Conservation (phyloP, 2,329 filamentous ascomycete species). For the Neofusicoccum laricinum region DNA sequence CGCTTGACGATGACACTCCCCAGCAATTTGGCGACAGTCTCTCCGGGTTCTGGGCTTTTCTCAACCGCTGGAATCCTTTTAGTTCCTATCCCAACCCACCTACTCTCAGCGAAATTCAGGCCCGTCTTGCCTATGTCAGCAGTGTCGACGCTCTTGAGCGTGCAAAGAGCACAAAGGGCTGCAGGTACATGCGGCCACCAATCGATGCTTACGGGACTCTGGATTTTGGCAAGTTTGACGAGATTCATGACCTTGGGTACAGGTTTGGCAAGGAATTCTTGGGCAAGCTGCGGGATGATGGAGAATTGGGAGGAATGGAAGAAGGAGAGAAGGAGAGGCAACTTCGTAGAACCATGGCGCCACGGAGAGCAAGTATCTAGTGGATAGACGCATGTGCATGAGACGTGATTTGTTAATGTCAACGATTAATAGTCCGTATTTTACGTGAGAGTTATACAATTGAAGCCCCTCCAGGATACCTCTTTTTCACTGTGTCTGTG, state of each 20-base stretch:
- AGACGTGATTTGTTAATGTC: too few species aligned
- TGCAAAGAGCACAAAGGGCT: slow-evolving; percentile 86
- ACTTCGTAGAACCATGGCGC: slow-evolving; percentile 52
- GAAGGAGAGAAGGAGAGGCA: slow-evolving; percentile 52
- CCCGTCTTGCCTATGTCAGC: slow-evolving; percentile 87
- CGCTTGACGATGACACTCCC: slow-evolving; percentile 85
- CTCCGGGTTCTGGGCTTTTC: slow-evolving; percentile 89
- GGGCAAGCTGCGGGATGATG: slow-evolving; percentile 71
- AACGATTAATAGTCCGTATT: too few species aligned
- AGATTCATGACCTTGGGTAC: slow-evolving; percentile 90
- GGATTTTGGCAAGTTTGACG: slow-evolving; percentile 96
- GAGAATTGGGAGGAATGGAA: slow-evolving; percentile 61
- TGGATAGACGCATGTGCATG: too few species aligned
- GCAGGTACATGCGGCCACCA: slow-evolving; percentile 93
- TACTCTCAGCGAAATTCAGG: slow-evolving; percentile 93
- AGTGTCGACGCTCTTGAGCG: slow-evolving; percentile 92
- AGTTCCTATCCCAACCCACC: slow-evolving; percentile 86
- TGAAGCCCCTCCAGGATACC: too few species aligned
- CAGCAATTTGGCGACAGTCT: slow-evolving; percentile 92
- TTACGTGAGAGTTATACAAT: too few species aligned
- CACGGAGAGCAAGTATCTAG: slow-evolving; percentile 47
- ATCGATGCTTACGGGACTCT: slow-evolving; percentile 91
- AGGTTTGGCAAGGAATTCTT: slow-evolving; percentile 80
- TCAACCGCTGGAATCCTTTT: slow-evolving; percentile 97
- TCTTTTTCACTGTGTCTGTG: too few species aligned